Evolutionary conservation across 1,284 basidiomycete species (phyloP).

Genomic region (Thecaphora thlaspeos): DNA sequence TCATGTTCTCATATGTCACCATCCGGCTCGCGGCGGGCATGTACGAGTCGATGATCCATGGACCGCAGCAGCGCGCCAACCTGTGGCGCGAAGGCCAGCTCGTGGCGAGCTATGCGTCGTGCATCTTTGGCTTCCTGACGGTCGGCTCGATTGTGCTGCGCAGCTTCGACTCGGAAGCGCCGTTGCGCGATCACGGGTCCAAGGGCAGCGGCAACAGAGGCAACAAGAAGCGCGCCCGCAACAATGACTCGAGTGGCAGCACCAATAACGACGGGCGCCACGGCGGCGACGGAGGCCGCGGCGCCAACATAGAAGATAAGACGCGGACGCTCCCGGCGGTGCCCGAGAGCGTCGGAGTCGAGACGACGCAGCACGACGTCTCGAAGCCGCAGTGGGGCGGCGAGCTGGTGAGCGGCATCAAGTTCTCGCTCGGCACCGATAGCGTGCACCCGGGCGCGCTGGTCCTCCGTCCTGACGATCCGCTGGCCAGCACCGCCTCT

Average conservation of each 20-base stretch:
- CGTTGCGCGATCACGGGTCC: neutral
- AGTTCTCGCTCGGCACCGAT: slow-evolving; percentile 19
- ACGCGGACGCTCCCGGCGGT: slow-evolving; percentile 40
- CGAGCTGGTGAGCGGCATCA: slow-evolving; percentile 13
- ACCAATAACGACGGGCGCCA: neutral
- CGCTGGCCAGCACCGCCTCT: slow-evolving; percentile 1
- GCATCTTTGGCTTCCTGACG: slow-evolving; percentile 34
- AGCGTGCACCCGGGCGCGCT: slow-evolving; percentile 11
- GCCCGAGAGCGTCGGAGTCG: slow-evolving; percentile 42
- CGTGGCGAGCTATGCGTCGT: slow-evolving; percentile 19
- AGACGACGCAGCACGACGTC: slow-evolving; percentile 19
- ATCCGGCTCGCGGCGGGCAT: slow-evolving; percentile 24
- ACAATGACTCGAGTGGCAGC: neutral
- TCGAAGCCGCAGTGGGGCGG: slow-evolving; percentile 5
- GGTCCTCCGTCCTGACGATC: slow-evolving; percentile 21
- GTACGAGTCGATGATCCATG: slow-evolving; percentile 22
- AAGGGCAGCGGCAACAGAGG: neutral
- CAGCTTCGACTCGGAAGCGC: slow-evolving; percentile 23
- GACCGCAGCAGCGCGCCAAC: slow-evolving; percentile 4
- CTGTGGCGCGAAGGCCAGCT: slow-evolving; percentile 7
- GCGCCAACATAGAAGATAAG: slow-evolving; percentile 6
- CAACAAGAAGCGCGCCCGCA: neutral
- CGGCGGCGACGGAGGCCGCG: neutral
- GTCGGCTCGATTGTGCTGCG: slow-evolving; percentile 36
- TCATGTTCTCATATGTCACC: slow-evolving; percentile 23